These are phyloP conservation scores for Trypanosoma platydactyli DNA, from an alignment of 208 protist species.

Conservation along the genomic window DNA sequence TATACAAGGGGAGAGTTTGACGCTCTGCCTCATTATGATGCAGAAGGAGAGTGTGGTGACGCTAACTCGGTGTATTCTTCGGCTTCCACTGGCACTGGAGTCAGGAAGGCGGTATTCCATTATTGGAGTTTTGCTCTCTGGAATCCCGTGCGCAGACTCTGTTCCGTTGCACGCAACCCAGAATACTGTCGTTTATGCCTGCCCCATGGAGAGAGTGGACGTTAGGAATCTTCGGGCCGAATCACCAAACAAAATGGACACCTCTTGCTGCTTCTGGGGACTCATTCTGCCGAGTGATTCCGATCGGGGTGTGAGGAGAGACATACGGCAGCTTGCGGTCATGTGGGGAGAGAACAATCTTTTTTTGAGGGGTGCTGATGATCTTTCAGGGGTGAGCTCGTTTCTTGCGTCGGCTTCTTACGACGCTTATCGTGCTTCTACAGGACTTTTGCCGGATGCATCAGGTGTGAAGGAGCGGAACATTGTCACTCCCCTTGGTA, in stretches of 20 bases:
- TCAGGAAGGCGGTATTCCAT: not conserved
- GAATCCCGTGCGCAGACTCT: not conserved
- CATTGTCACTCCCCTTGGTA: not conserved
- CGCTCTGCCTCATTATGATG: constrained; percentile 20
- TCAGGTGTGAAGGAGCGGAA: not conserved
- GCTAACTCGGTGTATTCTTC: constrained; percentile 20
- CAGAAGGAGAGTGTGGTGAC: constrained; percentile 19
- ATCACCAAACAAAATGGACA: too few species aligned
- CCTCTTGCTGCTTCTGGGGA: not conserved
- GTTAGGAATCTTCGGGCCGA: too few species aligned
- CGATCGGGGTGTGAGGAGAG: not conserved
- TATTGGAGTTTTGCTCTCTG: constrained; percentile 19
- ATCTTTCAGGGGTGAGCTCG: constrained; percentile 1
- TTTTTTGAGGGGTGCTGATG: constrained; percentile 15
- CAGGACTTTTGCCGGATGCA: not conserved
- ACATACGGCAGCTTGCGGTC: not conserved
- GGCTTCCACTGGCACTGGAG: constrained; percentile 10
- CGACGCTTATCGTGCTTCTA: constrained; percentile 6
- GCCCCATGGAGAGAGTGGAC: not conserved
- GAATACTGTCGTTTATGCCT: constrained; percentile 27
- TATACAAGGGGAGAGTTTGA: constrained; percentile 4
- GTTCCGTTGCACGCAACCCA: constrained; percentile 25
- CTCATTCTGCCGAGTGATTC: constrained; percentile 15
- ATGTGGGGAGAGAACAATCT: constrained; percentile 26
- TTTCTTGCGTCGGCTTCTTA: not conserved